phyloP scores from a whole-genome alignment of 306 rosid genomes.

The Fragaria iinumae region DNA sequence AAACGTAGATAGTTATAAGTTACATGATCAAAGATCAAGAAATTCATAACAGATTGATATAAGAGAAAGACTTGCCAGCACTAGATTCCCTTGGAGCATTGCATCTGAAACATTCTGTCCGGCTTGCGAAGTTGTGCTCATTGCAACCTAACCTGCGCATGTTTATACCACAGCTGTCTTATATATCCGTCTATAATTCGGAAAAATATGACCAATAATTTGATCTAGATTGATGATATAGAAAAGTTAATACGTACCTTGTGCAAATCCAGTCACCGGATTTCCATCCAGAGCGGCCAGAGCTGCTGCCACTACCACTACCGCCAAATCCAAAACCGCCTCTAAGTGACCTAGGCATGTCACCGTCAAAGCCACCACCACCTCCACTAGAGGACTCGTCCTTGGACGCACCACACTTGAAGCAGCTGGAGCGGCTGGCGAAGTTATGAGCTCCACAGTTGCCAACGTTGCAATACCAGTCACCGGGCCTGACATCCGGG shows the following conservation, averaged over 20 bases:
- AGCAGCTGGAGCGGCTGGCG: constrained; percentile 89
- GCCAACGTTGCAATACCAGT: constrained; percentile 77
- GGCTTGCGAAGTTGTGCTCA: constrained; percentile 83
- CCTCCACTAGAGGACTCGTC: constrained; percentile 46
- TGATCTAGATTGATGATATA: neutral
- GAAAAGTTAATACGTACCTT: constrained; percentile 39
- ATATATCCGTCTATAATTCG: too few relatives aligned
- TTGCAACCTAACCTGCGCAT: constrained; percentile 71
- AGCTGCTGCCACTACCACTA: constrained; percentile 28
- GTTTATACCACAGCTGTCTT: neutral
- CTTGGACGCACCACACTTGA: constrained; percentile 81
- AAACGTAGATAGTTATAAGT: neutral
- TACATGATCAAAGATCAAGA: neutral
- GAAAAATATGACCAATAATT: too few relatives aligned
- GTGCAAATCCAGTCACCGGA: constrained; percentile 92
- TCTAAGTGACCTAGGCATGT: constrained; percentile 47
- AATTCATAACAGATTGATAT: neutral
- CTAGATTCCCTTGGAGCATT: constrained; percentile 74
- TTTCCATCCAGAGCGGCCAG: constrained; percentile 79
- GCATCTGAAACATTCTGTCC: constrained; percentile 84
- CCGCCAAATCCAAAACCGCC: constrained; percentile 36
- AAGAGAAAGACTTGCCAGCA: constrained; percentile 28
- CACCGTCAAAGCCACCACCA: constrained; percentile 38
- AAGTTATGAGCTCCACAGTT: constrained; percentile 92
- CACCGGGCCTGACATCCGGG: constrained; percentile 87